Percentiles rank a stretch among this genome's conserved stretches.
phyloP scores from a whole-genome alignment of 2,329 filamentous ascomycete species.

The Coniochaeta pulveracea region DNA sequence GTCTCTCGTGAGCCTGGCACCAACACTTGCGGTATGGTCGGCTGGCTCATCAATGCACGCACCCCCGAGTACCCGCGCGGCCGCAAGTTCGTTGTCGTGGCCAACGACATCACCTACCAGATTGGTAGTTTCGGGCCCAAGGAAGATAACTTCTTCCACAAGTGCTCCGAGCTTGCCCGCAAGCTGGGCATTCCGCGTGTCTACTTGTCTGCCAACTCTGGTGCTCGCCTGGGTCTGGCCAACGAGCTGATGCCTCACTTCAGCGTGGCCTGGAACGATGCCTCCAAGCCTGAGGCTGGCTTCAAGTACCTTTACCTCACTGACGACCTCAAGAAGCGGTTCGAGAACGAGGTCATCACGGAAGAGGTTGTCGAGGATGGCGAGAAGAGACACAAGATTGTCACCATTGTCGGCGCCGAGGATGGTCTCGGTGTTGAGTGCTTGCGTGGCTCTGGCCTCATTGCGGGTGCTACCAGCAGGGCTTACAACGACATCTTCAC shows the following conservation, averaged over 20 bases:
- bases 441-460: conserved; percentile 90
- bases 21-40: conserved; percentile 96
- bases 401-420: conserved; percentile 84
- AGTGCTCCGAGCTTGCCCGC: conserved; percentile 92
- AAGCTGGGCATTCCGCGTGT: conserved; percentile 93
- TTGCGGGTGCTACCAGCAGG: conserved; percentile 91
- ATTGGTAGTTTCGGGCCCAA: conserved; percentile 95
- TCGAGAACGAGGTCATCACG: conserved; percentile 80
- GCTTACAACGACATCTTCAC: conserved; percentile 99
- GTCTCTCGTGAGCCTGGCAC: conserved; percentile 91
- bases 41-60: conserved; percentile 88
- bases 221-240: conserved; percentile 91
- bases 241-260: conserved; percentile 96
- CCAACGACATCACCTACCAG: conserved; percentile 99
- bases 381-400: conserved; percentile 87
- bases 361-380: conserved; percentile 78
- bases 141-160: conserved; percentile 98
- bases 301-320: conserved; percentile 98
- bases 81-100: conserved; percentile 86
- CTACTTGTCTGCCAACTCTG: conserved; percentile 97
- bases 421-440: conserved; percentile 97
- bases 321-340: conserved; percentile 73
- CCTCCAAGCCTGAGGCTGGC: conserved; percentile 66
- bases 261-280: conserved; percentile 92
- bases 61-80: conserved; percentile 93